Conservation (phyloP, 1,139 yeast species). For the Pichia sp. region DNA sequence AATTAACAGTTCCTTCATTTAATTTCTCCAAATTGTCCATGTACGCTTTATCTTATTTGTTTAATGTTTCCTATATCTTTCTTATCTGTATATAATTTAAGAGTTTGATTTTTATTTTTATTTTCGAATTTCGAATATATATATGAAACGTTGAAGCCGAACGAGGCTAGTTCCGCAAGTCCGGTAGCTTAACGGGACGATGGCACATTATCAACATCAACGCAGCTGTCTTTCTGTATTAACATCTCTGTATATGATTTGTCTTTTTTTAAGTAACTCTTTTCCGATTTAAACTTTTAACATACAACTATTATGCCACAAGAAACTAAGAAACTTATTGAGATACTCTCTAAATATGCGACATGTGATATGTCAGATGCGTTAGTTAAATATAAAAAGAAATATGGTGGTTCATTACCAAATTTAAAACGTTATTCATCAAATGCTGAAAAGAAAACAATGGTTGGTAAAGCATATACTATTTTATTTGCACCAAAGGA, state of each 20-base stretch:
- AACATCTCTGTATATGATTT: neutral
- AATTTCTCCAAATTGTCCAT: too few relatives aligned
- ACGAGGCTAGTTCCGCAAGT: neutral
- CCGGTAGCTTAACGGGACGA: neutral
- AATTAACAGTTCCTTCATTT: too few relatives aligned
- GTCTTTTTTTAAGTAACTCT: neutral
- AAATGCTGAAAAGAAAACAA: constrained; percentile 29
- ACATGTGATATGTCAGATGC: constrained; percentile 83
- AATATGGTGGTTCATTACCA: constrained; percentile 73
- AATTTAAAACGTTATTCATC: constrained; percentile 42
- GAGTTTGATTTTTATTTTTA: too few relatives aligned
- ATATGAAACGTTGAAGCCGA: too few relatives aligned
- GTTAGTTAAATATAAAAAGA: constrained; percentile 49
- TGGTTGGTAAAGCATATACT: constrained; percentile 71
- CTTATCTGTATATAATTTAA: too few relatives aligned
- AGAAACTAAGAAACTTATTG: constrained; percentile 17
- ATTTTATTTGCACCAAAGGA: constrained; percentile 72
- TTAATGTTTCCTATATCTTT: too few relatives aligned
- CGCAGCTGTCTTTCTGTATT: too few relatives aligned
- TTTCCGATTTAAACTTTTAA: too few relatives aligned
- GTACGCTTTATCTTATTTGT: too few relatives aligned
- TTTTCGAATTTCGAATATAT: too few relatives aligned
- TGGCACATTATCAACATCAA: neutral
- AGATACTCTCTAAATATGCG: constrained; percentile 35
- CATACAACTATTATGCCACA: constrained; percentile 9